Evolutionary conservation across 1,284 basidiomycete genomes (phyloP), one percentile per base, ranked within the genome.

Genomic region (Fomitopsis palustris): DNA sequence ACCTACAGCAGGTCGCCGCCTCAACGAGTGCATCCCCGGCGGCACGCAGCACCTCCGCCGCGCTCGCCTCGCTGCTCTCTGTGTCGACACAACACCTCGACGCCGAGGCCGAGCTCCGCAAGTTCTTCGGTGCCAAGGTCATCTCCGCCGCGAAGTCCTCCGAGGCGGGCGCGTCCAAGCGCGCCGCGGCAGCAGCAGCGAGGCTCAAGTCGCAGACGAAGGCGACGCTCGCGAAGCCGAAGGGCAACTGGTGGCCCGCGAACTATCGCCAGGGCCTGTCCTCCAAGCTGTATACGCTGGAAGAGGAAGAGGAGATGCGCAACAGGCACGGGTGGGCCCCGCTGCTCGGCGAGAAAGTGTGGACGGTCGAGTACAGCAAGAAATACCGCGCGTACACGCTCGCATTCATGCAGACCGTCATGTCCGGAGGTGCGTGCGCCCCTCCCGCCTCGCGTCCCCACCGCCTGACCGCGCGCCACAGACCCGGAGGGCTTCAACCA

Each of bases 61-160:
- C 76, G 10, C 74, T 88, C 12, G 76, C 85, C 4, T 72, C 81
- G 35, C 81, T 96, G 0, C 80, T 96, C 5, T 78, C 88, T 0
- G 86, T 95, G 4, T 93, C 92, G 0, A 76, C 88, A 0, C 79
- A 87, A 55, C 82, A 93, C 66, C 84, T 97, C 17, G 94, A 97
- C 62, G 81, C 87, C 10, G 93, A 96, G 59, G 87, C 88, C 0
- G 95, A 98, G 72, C 83, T 97, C 73, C 87, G 90, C 58, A 89
- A 86, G 62, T 96, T 97, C 81, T 98, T 98, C 68, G 95, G 95
- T 1, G 84, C 92, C 7, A 92, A 89, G 70, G 93, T 96, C 56
- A 83, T 96, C 16, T 77, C 85, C 61, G 80, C 84, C 1, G 79
- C 79, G 14, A 82, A 82, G 60, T 78, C 82, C 2, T 78, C 77